Base-by-base conservation (phyloP, 441 rosid genomes). In the Omphalea diandra region DNA sequence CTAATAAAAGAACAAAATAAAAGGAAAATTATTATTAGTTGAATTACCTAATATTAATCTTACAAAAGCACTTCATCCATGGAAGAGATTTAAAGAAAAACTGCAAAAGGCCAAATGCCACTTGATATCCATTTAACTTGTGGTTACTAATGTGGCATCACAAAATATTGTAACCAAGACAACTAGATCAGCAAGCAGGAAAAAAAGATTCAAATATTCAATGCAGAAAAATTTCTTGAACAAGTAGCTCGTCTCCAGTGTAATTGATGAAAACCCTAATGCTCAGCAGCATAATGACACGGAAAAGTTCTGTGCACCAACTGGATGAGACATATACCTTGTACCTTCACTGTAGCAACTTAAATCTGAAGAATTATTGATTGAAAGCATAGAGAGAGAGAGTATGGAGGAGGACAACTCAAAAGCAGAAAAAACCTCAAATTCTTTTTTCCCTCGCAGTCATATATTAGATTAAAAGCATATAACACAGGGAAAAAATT, bases 1-100 rank as follows among this genome's bases (percentile, higher is more conserved):
- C 98, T 95, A 85, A 73, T 77, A 69, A 63, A 40, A 73, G 58
- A 68, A 67, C 55, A 73, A 56, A n/a, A 62, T 4, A 59, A 65
- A 31, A 69, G 36, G 58, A 62, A 38, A 64, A 57, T 55, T 40
- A 60, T 29, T 8, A 68, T 70, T 29, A 79, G 65, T 69, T 71
- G 15, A 75, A 57, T 44, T 53, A 32, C 59, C 36, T 63, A 32
- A 58, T 29, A 58, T 38, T 2, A 46, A 2, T 67, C 44, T 64
- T 64, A 27, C 70, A 65, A 41, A 49, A 36, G 46, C 40, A 50
- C 27, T 67, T 61, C 46, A 31, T 35, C 47, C 29, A 9, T n/a
- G 12, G 33, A 53, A 26, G 18, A 8, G 26, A 31, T 7, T 27
- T 1, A n/a, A 15, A 31, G 36, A 40, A 32, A 65, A 29, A 22